Evolutionary conservation across 2,329 filamentous ascomycete species (phyloP).

Genomic region (Trematosphaeria pertusa): DNA sequence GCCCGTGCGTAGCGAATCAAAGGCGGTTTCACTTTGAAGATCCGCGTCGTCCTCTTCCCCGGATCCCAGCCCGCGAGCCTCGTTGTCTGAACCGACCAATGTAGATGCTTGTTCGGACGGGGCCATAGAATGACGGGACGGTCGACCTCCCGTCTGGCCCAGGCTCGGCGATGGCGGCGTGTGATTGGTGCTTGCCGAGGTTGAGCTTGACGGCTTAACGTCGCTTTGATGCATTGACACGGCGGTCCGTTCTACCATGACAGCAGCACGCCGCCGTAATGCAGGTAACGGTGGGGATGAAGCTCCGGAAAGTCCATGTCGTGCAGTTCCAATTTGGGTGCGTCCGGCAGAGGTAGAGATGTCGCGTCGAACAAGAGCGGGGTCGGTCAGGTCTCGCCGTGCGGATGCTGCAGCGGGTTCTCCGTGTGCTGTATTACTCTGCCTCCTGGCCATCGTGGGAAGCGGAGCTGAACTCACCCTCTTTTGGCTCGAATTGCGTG

Average conservation of each 20-base stretch:
- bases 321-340: constrained; percentile 18
- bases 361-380: constrained; percentile 34
- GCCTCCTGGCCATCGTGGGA: constrained; percentile 47
- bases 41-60: constrained; percentile 81
- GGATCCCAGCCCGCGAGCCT: constrained; percentile 68
- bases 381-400: constrained; percentile 47
- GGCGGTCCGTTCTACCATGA: constrained; percentile 30
- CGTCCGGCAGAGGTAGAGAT: constrained; percentile 37
- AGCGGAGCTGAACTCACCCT: constrained; percentile 43
- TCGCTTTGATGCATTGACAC: constrained; percentile 42
- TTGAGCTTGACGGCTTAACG: constrained; percentile 37
- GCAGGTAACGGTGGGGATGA: constrained; percentile 36
- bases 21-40: constrained; percentile 77
- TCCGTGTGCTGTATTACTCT: constrained; percentile 43
- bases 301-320: constrained; percentile 20
- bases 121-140: constrained; percentile 61
- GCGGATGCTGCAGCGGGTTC: constrained; percentile 44
- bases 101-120: constrained; percentile 69
- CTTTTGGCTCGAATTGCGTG: constrained; percentile 38
- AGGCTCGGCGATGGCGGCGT: constrained; percentile 42
- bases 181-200: constrained; percentile 41
- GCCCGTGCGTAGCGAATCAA: constrained; percentile 76
- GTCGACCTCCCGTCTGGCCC: constrained; percentile 47
- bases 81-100: constrained; percentile 73
- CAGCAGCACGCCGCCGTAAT: constrained; percentile 27